Conservation (phyloP, 1,139 yeast species). For the Pichia terricola region DNA sequence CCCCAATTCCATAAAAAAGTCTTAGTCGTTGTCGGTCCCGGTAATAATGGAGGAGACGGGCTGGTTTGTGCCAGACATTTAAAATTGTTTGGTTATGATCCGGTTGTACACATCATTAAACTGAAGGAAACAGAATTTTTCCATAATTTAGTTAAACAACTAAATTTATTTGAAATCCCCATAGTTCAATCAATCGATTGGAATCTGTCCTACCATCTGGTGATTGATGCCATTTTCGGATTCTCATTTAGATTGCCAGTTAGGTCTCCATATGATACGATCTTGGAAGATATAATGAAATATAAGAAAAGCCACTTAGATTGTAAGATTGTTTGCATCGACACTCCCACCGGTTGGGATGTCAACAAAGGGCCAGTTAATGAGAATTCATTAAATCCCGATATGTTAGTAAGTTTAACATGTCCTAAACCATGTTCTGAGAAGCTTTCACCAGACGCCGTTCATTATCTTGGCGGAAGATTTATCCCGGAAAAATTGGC, state of each 20-base stretch:
- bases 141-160: conserved; percentile 43
- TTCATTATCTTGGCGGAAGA: conserved; percentile 85
- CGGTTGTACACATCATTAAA: conserved; percentile 67
- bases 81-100: conserved; percentile 59
- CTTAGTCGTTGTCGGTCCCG: conserved; percentile 81
- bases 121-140: conserved; percentile 40
- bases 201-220: conserved; percentile 28
- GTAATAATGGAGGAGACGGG: conserved; percentile 97
- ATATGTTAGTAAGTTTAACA: conserved; percentile 69
- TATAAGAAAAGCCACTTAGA: conserved; percentile 22
- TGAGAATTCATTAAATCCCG: conserved; percentile 40
- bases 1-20: conserved; percentile 36
- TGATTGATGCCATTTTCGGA: conserved; percentile 84
- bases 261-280: conserved; percentile 63
- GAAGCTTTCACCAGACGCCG: conserved; percentile 32
- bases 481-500: conserved; percentile 65
- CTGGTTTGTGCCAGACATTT: conserved; percentile 91
- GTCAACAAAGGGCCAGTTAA: conserved; percentile 73
- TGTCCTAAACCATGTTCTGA: conserved; percentile 88
- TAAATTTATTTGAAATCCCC: conserved; percentile 42
- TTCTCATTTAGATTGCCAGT: conserved; percentile 89
- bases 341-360: conserved; percentile 96
- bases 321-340: conserved; percentile 57
- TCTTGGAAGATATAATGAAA: conserved; percentile 39
- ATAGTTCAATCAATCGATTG: conserved; percentile 15